Conservation (phyloP, 2,329 filamentous ascomycete genomes). For the Cryphonectria japonica region DNA sequence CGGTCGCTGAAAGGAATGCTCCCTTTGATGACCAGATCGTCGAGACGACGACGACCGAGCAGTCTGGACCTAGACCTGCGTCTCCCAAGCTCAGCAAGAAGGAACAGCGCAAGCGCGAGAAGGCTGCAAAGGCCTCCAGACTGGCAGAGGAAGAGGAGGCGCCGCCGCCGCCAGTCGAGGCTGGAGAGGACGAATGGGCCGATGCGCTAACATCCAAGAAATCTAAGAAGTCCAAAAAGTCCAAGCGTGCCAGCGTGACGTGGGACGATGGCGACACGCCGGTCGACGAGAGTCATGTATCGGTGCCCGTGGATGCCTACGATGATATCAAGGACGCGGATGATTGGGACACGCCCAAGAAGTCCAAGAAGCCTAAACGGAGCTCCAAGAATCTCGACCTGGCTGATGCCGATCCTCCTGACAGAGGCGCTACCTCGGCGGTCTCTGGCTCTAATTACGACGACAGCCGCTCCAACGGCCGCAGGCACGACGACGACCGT, state of each 20-base stretch:
- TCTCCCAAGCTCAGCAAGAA: constrained; percentile 49
- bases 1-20: constrained; percentile 40
- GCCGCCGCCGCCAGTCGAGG: constrained; percentile 15
- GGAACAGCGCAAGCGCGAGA: constrained; percentile 53
- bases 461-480: constrained; percentile 42
- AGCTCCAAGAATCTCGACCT: constrained; percentile 39
- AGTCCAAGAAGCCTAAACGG: constrained; percentile 39
- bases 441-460: constrained; percentile 48
- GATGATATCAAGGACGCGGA: constrained; percentile 38
- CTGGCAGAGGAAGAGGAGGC: constrained; percentile 35
- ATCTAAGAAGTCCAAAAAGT: constrained; percentile 38
- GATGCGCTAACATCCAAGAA: constrained; percentile 37
- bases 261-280: constrained; percentile 30
- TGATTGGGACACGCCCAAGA: constrained; percentile 38
- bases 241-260: constrained; percentile 25
- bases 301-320: constrained; percentile 38
- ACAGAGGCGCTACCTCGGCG: constrained; percentile 54
- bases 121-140: constrained; percentile 41
- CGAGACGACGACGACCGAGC: constrained; percentile 30
- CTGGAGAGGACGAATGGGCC: constrained; percentile 35
- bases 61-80: constrained; percentile 21
- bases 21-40: constrained; percentile 28
- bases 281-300: constrained; percentile 37
- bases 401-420: constrained; percentile 44
- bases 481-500: constrained; percentile 51